Evolutionary conservation across 495 filamentous ascomycete genomes (phyloP), one percentile per base, ranked within the genome.

Genomic region (Penicillium desertorum): DNA sequence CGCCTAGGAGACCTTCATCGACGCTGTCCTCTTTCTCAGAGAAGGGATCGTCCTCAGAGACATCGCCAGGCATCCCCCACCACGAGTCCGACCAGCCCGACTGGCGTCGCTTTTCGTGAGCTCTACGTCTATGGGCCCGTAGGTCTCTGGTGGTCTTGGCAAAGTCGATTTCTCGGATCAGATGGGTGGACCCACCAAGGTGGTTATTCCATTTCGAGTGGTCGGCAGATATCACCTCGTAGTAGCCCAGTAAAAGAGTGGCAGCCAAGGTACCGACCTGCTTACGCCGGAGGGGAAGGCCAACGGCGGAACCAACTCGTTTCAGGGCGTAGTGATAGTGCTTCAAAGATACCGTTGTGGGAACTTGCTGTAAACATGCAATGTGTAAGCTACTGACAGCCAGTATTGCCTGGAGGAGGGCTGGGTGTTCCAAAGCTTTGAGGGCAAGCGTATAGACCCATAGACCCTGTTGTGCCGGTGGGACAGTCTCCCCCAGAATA

Each of bases 191-290:
- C 10, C 94, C 94, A 37, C 87, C 83, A 58, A 98, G 78, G 67
- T 98, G 94, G 53, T 85, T 92, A 62, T 89, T 92, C 94, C 94
- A 98, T 71, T 96, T 96, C 49, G 88, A 83, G 64, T 97, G 94
- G 62, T 98, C 94, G 16, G 92, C 94, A 44, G 88, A 88, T 83
- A 92, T 92, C 20, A 96, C 90, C 68, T 98, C 94, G 65, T 96
- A 98, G 64, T 89, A 98, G 1, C 87, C 90, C 22, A 98, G 81
- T 17, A 97, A 74, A n/a, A 96, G 75, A 1, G 90, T 89, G 16
- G 94, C 91, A 12, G 93, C 92, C 16, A 98, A 76, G 0, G 93
- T 97, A 0, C 89, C 86, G 11, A 90, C 79, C 57, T 91, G 84
- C 16, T 83, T 83, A n/a, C 94, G 86, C 63, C 87, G 86, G 47